Percentiles rank a stretch among this genome's conserved stretches.
Conservation (phyloP, 768 basidiomycete species). For the Suillus alpinus region DNA sequence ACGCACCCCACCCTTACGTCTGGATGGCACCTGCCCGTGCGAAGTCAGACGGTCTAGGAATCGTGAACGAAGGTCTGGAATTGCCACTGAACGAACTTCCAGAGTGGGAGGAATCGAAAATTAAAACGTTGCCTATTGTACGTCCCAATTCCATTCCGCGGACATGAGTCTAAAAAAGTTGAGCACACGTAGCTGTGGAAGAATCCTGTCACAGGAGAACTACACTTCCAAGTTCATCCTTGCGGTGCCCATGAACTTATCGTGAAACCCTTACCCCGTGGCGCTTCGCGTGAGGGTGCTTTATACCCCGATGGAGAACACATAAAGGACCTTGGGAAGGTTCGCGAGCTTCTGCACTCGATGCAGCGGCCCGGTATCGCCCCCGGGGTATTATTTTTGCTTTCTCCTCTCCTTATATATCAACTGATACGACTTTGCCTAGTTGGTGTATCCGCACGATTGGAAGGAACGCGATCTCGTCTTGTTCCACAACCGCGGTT, state of each 20-base stretch:
- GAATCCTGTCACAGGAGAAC: conserved; percentile 77
- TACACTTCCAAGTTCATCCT: conserved; percentile 91
- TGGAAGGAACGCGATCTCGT: conserved; percentile 71
- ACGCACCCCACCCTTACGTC: conserved; percentile 85
- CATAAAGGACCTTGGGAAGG: conserved; percentile 68
- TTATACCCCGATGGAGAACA: conserved; percentile 83
- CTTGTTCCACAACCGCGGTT: conserved; percentile 71
- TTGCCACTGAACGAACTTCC: conserved; percentile 65
- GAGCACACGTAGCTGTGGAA: conserved; percentile 69
- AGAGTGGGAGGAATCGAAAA: conserved; percentile 73
- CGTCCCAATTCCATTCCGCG: conserved; percentile 12
- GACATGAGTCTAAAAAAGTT: conserved; percentile 1
- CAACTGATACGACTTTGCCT: conserved; percentile 2
- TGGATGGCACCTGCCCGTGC: conserved; percentile 85
- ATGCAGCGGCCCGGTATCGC: conserved; percentile 91
- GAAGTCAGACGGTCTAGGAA: conserved; percentile 76
- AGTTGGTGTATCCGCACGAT: conserved; percentile 87
- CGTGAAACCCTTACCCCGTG: conserved; percentile 69
- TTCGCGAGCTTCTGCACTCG: conserved; percentile 73
- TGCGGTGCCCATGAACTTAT: conserved; percentile 67
- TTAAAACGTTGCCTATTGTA: conserved; percentile 71
- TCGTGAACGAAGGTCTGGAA: conserved; percentile 77
- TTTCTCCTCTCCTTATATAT: not conserved
- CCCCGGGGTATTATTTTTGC: conserved; percentile 46
- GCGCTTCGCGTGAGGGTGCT: conserved; percentile 54